Evolutionary conservation across 768 basidiomycete species (phyloP).

Genomic region (Hydnum rufescens): DNA sequence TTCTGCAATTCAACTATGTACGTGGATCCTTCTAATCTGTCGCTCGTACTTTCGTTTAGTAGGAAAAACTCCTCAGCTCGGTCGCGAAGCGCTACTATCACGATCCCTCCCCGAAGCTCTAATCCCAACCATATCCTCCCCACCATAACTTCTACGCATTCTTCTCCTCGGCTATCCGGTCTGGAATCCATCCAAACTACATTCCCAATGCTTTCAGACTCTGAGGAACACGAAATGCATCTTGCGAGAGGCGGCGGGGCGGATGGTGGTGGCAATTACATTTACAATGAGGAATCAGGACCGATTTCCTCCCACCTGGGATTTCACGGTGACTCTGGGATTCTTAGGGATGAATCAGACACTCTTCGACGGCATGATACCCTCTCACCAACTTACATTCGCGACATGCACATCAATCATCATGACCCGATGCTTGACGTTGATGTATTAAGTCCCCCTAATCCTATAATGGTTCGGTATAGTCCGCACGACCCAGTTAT

Average conservation of each 20-base stretch:
- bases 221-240: slow-evolving; percentile 25
- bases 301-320: background rate
- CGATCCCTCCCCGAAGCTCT: background rate
- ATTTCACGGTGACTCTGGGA: slow-evolving; percentile 18
- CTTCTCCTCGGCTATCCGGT: slow-evolving; percentile 17
- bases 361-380: slow-evolving; percentile 14
- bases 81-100: slow-evolving; percentile 11
- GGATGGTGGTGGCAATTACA: background rate
- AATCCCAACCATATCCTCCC: background rate
- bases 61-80: too few relatives aligned
- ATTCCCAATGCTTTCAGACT: slow-evolving; percentile 27
- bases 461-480: background rate
- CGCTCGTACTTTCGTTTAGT: too few relatives aligned
- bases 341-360: slow-evolving; percentile 12
- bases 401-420: slow-evolving; percentile 1
- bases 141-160: slow-evolving; percentile 12
- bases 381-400: slow-evolving; percentile 8
- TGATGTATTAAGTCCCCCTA: background rate
- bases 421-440: slow-evolving; percentile 3
- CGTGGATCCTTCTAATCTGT: too few relatives aligned
- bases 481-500: background rate
- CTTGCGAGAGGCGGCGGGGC: slow-evolving; percentile 8
- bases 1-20: slow-evolving; percentile 37
- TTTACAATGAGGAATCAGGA: background rate
- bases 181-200: slow-evolving; percentile 12